phyloP scores from a whole-genome alignment of 768 basidiomycete species.

The Tricholoma flavovirens region DNA sequence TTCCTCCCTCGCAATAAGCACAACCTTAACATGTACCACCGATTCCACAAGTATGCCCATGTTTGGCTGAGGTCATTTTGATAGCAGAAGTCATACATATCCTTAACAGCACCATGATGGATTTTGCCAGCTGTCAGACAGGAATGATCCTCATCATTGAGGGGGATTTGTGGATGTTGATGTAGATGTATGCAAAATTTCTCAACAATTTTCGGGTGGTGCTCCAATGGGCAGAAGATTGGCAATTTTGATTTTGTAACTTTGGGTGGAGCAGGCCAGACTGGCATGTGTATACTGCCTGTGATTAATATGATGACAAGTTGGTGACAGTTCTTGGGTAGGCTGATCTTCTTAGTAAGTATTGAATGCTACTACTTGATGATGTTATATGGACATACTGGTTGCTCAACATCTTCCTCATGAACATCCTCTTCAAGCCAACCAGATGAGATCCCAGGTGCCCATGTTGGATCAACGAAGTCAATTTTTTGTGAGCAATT shows the following conservation, averaged over 20 bases:
- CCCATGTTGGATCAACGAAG: constrained; percentile 22
- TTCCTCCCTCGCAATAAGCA: no score
- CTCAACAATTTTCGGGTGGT: constrained; percentile 8
- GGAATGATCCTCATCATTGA: constrained; percentile 7
- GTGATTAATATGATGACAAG: constrained; percentile 5
- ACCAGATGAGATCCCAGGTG: constrained; percentile 12
- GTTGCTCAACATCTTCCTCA: constrained; percentile 3
- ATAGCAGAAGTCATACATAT: constrained; percentile 21
- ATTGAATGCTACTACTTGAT: no score
- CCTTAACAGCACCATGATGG: constrained; percentile 7
- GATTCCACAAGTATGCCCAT: constrained; percentile 26
- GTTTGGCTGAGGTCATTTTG: constrained; percentile 16
- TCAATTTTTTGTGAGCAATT: constrained; percentile 12
- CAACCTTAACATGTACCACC: no score
- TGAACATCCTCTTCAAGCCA: constrained; percentile 12
- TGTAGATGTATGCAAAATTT: constrained; percentile 16
- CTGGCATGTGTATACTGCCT: constrained; percentile 5
- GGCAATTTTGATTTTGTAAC: neutral
- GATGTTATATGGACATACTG: no score
- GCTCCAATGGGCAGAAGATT: constrained; percentile 13
- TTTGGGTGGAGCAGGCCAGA: constrained; percentile 14
- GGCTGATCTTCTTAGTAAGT: no score
- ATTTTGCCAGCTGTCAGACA: constrained; percentile 4
- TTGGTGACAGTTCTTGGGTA: constrained; percentile 5
- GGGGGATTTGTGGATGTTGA: constrained; percentile 15